Evolutionary conservation across 2,329 filamentous ascomycete genomes (phyloP).

Genomic region (Malbranchea cinnamomea): DNA sequence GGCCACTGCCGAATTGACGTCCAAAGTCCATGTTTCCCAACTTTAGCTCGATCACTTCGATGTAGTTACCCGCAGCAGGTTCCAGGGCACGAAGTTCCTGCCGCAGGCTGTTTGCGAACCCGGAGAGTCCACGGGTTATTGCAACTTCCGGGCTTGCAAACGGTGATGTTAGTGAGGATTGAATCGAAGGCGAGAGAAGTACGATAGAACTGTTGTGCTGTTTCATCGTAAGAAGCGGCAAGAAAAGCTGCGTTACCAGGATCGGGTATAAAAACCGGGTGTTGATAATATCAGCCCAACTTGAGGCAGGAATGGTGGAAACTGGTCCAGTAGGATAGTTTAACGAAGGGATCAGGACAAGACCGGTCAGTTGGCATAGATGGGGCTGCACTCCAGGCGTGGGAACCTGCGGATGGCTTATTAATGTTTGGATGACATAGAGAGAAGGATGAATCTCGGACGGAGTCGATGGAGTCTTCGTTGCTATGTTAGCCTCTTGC

Average conservation of each 20-base stretch:
- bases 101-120: conserved; percentile 66
- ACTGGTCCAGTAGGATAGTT: conserved; percentile 73
- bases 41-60: conserved; percentile 75
- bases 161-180: conserved; percentile 27
- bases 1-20: conserved; percentile 35
- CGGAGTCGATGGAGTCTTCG: conserved; percentile 48
- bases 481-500: conserved; percentile 11
- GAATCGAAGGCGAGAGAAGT: conserved; percentile 31
- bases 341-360: conserved; percentile 67
- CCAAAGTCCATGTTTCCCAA: conserved; percentile 82
- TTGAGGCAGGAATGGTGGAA: conserved; percentile 67
- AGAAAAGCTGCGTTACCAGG: conserved; percentile 72
- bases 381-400: conserved; percentile 63
- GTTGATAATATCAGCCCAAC: conserved; percentile 81
- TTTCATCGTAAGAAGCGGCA: conserved; percentile 57
- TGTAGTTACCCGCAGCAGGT: conserved; percentile 20
- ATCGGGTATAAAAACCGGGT: conserved; percentile 83
- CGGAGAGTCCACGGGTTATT: conserved; percentile 71
- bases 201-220: conserved; percentile 34
- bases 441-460: conserved; percentile 43
- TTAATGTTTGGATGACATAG: conserved; percentile 56
- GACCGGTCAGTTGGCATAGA: conserved; percentile 58
- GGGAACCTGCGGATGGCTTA: conserved; percentile 60
- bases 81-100: conserved; percentile 61
- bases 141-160: conserved; percentile 62